Evolutionary conservation across 1,284 basidiomycete species (phyloP), one percentile per base, ranked within the genome.

Genomic region (Moesziomyces sp.): DNA sequence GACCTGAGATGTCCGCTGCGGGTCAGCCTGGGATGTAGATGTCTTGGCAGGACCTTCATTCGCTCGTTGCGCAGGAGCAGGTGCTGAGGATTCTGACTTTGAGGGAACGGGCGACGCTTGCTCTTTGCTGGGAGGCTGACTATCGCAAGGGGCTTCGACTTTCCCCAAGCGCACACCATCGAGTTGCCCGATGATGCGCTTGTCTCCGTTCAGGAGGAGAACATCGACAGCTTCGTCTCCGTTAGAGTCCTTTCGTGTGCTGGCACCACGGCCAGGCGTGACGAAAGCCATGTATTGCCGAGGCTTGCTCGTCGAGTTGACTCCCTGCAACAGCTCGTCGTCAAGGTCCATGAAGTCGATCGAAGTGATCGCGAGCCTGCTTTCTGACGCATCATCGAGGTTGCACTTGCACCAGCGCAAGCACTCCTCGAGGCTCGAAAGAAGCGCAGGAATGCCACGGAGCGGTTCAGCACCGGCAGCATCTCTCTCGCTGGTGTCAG

Each of bases 391-490:
- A 30, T 7, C 9, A 19, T 16, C 19, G n/a, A 52, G 26, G 2
- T 44, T 28, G 46, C 40, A n/a, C n/a, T 6, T 47, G 18, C 34
- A 56, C 66, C 59, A 69, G 19, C 56, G 35, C 1, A 52, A 45
- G 21, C 51, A 52, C 30, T 69, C 56, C 23, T 63, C 59, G 16
- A 63, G 38, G 5, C 48, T 58, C 10, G 59, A 44, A 7, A 63
- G 26, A 21, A 69, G 45, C 13, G 19, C 10, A 14, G 59, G 46
- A 1, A 63, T 34, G 16, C 48, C 52, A 13, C 48, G 38, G 10
- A 55, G 47, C 3, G n/a, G 9, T 2, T 44, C 55, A 14, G 13
- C 16, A 8, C 9, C 9, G 2, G 21, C 23, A 3, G 19, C 23
- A 1, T 30, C 6, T 3, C 28, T 45, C 6, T 14, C 8, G 28